Base-by-base conservation (phyloP, 176 grass and related monocot genomes). In the Alloteropsis semialata region DNA sequence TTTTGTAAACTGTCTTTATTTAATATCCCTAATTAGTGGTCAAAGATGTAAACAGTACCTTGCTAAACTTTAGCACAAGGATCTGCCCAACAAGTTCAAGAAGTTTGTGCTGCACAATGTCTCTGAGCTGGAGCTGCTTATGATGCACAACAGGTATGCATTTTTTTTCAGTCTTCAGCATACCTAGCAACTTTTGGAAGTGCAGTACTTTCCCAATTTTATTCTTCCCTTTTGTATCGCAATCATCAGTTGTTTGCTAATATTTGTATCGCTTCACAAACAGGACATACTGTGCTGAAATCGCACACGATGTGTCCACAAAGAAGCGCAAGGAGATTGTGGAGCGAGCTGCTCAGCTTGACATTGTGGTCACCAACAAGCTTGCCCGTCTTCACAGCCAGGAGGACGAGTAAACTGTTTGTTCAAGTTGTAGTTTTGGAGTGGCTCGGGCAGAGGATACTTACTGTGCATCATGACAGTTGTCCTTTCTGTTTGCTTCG, bases 41-140 rank as follows among this genome's bases (percentile, higher is more conserved):
- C n/a, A n/a, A n/a, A n/a, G n/a, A n/a, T n/a, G n/a, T n/a, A n/a
- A n/a, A n/a, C n/a, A n/a, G n/a, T n/a, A n/a, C n/a, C n/a, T n/a
- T n/a, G n/a, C n/a, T n/a, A n/a, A n/a, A n/a, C n/a, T n/a, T n/a
- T n/a, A n/a, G n/a, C n/a, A n/a, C n/a, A n/a, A n/a, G n/a, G n/a
- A n/a, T n/a, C 85, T 92, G 13, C 94, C 94, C 57, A 97, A 92
- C 71, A 79, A 84, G 25, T 97, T 94, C 58, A 88, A 91, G 87
- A 94, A 97, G 85, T 90, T 97, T 81, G 88, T 94, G 0, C 87
- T 97, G 21, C 94, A 97, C 79, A 97, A 90, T 39, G 75, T 86
- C 16, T 87, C 84, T 32, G 94, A 94, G 32, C 75, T 93, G 36
- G 89, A 97, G 76, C 57, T 97, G 72, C 91, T 97, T 8, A 92